Evolutionary conservation across 2,329 filamentous ascomycete species (phyloP), one percentile per base, ranked within the genome.

Genomic region (Exophiala phaeomuriformis): DNA sequence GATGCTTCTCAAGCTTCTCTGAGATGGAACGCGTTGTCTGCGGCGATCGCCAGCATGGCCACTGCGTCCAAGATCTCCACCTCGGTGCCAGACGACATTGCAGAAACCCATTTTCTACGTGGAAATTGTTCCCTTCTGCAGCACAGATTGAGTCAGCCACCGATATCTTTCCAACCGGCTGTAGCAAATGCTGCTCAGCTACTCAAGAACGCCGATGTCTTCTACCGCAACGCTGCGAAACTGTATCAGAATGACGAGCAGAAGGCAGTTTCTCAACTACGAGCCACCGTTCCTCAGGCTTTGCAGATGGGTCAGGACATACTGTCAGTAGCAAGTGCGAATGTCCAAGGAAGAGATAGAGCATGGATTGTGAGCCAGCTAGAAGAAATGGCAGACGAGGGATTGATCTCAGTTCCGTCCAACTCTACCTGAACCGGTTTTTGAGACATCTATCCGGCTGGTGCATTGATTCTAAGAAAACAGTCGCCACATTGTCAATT

Each of bases 111-210:
- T 63, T 63, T 79, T 19, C 70, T 72, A 2, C 71, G 79, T 40
- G 80, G 79, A 8, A 79, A 82, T 59, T 69, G 71, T 10, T 81
- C 82, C 55, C 69, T 83, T 58, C 68, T 76, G 32, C 73, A 80
- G 35, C 76, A 74, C 65, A 73, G 75, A 37, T 65, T 83, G 30
- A 76, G 77, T 4, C 66, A 70, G 36, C 60, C 72, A 2, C 73
- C 76, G 1, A 71, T 65, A 62, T 67, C 69, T 28, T 70, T 75
- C 47, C 61, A 66, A 3, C 61, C 72, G 45, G 72, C 75, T 3
- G 64, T 67, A 29, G 71, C 72, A 45, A 76, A 77, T 61, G 69
- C 67, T 3, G 60, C 67, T 4, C 76, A 72, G 2, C 66, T 82
- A 8, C 63, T 79, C 36, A 74, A 73, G 51, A 83, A 83, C 59